A percentile compares a stretch with the other conserved stretches of the same genome.
phyloP scores from a whole-genome alignment of 2,329 filamentous ascomycete genomes.

The Dactylonectria macrodidyma region DNA sequence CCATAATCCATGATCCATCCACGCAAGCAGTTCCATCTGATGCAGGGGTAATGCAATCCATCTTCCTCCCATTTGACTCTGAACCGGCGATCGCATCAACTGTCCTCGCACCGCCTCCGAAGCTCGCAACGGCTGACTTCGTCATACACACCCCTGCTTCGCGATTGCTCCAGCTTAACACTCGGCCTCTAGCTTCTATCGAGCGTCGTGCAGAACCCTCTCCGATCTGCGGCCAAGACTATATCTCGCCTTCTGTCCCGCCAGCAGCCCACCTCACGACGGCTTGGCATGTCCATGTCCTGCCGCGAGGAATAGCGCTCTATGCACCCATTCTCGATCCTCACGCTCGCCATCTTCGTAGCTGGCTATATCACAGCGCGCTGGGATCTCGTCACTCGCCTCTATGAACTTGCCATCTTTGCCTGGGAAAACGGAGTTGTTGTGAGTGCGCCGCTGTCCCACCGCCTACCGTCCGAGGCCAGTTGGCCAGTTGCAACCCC shows the following conservation, averaged over 20 bases:
- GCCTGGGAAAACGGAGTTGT: conserved; percentile 99
- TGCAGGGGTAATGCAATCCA: conserved; percentile 41
- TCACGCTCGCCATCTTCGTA: conserved; percentile 98
- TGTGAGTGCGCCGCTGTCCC: conserved; percentile 66
- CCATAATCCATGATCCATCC: conserved; percentile 20
- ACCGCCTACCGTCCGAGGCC: neutral
- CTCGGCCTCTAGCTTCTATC: neutral
- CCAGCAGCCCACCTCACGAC: conserved; percentile 40
- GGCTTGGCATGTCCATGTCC: conserved; percentile 57
- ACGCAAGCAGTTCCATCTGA: conserved; percentile 32
- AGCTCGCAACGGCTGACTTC: neutral
- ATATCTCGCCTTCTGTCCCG: conserved; percentile 32
- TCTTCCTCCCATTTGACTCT: conserved; percentile 28
- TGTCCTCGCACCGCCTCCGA: conserved; percentile 10
- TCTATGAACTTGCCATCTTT: conserved; percentile 97
- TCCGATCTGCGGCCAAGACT: conserved; percentile 23
- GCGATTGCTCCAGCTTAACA: neutral
- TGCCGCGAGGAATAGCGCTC: conserved; percentile 62
- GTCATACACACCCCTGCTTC: neutral
- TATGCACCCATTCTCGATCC: conserved; percentile 98
- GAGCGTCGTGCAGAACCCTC: conserved; percentile 9
- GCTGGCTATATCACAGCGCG: conserved; percentile 99
- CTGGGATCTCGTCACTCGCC: conserved; percentile 96
- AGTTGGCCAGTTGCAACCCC: neutral
- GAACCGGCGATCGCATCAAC: conserved; percentile 33